Base-by-base conservation (phyloP, 768 basidiomycete species). In the Pleurotus tuber-regium region DNA sequence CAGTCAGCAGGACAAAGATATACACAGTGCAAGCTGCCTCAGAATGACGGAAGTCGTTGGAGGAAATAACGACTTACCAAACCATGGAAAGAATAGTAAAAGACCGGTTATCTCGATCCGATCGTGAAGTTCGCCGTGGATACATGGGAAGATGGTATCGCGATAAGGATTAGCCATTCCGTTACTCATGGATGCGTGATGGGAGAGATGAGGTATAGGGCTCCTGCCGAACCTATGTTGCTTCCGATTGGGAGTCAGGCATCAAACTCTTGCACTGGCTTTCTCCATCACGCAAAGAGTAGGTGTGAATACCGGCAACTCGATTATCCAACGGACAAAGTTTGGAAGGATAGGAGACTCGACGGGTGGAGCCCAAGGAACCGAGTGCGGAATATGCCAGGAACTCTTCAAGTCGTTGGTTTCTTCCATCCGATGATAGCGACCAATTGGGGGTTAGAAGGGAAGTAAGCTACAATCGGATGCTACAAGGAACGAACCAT, bases 61-160 rank as follows among this genome's bases (percentile, higher is more conserved):
- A n/a, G n/a, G n/a, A n/a, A n/a, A n/a, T n/a, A n/a, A n/a, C n/a
- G n/a, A n/a, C n/a, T n/a, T n/a, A n/a, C n/a, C n/a, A n/a, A n/a
- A n/a, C n/a, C n/a, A n/a, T n/a, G n/a, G n/a, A n/a, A n/a, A n/a
- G n/a, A n/a, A 31, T 35, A 48, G 46, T 18, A 48, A 35, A 24
- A 30, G 19, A 35, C 46, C 31, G 46, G 46, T 19, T 21, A 35
- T 35, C 46, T 48, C 46, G 46, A 48, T 48, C 46, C 46, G 46
- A 48, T 48, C 46, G 16, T 35, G 35, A 21, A n/a, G 9, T 16
- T 48, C 43, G 18, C 19, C 46, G 46, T 23, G 28, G 31, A 24
- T n/a, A 18, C 29, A 12, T 10, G 9, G 31, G 31, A 29, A 25
- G 25, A 19, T 26, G 23, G n/a, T 25, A 44, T 44, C 43, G 43